Evolutionary conservation across 257 asterid genomes (phyloP).

Genomic region (Jasminum sambac): DNA sequence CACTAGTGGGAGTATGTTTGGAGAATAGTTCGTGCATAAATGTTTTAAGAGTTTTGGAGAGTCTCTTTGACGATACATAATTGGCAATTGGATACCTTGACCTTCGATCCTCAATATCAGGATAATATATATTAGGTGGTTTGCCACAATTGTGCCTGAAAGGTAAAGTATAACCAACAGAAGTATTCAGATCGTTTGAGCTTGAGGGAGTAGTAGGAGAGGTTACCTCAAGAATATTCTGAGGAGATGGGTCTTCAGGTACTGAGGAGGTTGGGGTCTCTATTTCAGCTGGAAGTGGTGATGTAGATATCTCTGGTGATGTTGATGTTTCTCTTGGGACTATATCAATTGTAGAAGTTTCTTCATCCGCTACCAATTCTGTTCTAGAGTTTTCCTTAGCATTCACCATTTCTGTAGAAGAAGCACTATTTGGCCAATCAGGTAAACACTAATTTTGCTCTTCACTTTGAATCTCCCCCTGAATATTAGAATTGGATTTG

Average conservation of each 20-base stretch:
- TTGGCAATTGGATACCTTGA: neutral
- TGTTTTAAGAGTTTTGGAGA: neutral
- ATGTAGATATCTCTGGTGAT: too few relatives aligned
- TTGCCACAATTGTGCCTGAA: slow-evolving; percentile 5
- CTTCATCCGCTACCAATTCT: too few relatives aligned
- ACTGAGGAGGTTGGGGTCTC: neutral
- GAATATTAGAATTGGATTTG: neutral
- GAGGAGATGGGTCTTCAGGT: neutral
- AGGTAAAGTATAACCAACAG: neutral
- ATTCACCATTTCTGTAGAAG: too few relatives aligned
- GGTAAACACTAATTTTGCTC: too few relatives aligned
- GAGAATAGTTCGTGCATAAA: neutral
- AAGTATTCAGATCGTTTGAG: neutral
- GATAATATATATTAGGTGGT: neutral
- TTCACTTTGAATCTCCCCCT: neutral
- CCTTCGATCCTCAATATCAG: neutral
- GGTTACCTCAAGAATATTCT: slow-evolving; percentile 9
- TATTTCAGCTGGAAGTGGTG: too few relatives aligned
- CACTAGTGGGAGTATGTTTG: neutral
- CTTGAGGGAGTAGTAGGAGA: neutral
- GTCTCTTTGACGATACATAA: neutral
- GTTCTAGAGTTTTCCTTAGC: too few relatives aligned
- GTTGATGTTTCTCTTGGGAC: too few relatives aligned
- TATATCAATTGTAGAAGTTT: too few relatives aligned
- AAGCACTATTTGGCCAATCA: too few relatives aligned